These are phyloP conservation scores for Penicillium bovifimosum DNA, from an alignment of 495 filamentous ascomycete genomes.

Conservation along the genomic window DNA sequence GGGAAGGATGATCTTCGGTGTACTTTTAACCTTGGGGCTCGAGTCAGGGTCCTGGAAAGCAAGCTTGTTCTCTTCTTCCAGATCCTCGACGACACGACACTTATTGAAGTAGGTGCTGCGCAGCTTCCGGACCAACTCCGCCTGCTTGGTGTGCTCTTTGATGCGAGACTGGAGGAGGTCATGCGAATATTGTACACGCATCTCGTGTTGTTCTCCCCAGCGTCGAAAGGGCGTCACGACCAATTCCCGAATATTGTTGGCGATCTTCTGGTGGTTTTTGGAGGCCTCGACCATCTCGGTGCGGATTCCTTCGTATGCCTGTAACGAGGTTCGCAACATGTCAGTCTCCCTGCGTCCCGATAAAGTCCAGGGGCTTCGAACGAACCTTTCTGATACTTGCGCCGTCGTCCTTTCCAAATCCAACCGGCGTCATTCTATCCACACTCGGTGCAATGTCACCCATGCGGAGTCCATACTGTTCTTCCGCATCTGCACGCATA, in stretches of 20 bases:
- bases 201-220: constrained; percentile 92
- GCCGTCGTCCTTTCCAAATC: constrained; percentile 90
- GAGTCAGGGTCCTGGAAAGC: constrained; percentile 82
- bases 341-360: constrained; percentile 4
- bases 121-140: constrained; percentile 82
- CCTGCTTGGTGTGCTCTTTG: constrained; percentile 88
- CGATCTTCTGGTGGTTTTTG: constrained; percentile 89
- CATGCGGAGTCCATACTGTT: constrained; percentile 75
- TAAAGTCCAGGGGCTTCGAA: neutral
- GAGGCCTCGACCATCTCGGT: constrained; percentile 91
- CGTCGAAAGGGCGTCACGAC: constrained; percentile 89
- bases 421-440: constrained; percentile 67
- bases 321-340: constrained; percentile 4
- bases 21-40: constrained; percentile 44
- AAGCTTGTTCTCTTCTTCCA: constrained; percentile 98
- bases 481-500: constrained; percentile 94
- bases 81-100: constrained; percentile 88
- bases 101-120: constrained; percentile 98
- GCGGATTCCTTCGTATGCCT: constrained; percentile 95
- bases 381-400: constrained; percentile 89
- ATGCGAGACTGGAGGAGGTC: constrained; percentile 85
- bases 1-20: constrained; percentile 59
- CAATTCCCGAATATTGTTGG: constrained; percentile 89
- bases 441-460: constrained; percentile 77
- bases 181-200: constrained; percentile 85